These are phyloP conservation scores for Penicillium atrosanguineum DNA, from an alignment of 495 filamentous ascomycete genomes.

Conservation along the genomic window DNA sequence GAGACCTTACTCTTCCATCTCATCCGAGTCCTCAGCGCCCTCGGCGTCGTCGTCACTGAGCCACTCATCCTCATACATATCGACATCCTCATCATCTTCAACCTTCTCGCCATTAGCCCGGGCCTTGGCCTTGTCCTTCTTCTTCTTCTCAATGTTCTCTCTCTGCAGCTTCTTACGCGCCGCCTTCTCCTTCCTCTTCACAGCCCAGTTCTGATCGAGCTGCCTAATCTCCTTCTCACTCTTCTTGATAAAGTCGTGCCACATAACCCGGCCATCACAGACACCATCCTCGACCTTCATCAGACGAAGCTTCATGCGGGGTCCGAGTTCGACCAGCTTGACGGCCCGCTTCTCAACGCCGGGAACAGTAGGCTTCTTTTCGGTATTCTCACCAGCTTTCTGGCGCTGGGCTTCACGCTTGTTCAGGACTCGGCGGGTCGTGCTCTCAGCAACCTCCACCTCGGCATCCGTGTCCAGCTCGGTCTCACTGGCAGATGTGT, in stretches of 20 bases:
- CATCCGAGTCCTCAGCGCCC: conserved; percentile 36
- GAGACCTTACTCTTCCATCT: conserved; percentile 37
- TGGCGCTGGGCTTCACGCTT: conserved; percentile 57
- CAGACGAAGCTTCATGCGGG: conserved; percentile 83
- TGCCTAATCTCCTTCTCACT: conserved; percentile 69
- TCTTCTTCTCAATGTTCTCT: conserved; percentile 86
- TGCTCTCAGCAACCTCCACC: conserved; percentile 80
- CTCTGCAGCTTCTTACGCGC: conserved; percentile 74
- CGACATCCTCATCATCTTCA: conserved; percentile 50
- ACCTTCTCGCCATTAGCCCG: conserved; percentile 41
- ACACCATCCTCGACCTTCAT: conserved; percentile 95
- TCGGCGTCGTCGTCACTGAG: conserved; percentile 59
- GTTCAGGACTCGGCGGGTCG: conserved; percentile 66
- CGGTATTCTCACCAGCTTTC: conserved; percentile 42
- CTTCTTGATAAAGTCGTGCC: conserved; percentile 93
- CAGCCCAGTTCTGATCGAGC: conserved; percentile 77
- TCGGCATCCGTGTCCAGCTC: conserved; percentile 94
- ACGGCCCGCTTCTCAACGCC: conserved; percentile 79
- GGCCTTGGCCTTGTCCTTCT: conserved; percentile 54
- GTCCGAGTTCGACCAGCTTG: conserved; percentile 88
- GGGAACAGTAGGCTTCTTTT: conserved; percentile 32
- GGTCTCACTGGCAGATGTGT: conserved; percentile 87
- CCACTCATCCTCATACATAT: conserved; percentile 58
- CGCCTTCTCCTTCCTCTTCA: conserved; percentile 75
- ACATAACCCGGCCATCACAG: conserved; percentile 89